phyloP scores from a whole-genome alignment of 1,284 basidiomycete species.

The Heterobasidion irregulare region DNA sequence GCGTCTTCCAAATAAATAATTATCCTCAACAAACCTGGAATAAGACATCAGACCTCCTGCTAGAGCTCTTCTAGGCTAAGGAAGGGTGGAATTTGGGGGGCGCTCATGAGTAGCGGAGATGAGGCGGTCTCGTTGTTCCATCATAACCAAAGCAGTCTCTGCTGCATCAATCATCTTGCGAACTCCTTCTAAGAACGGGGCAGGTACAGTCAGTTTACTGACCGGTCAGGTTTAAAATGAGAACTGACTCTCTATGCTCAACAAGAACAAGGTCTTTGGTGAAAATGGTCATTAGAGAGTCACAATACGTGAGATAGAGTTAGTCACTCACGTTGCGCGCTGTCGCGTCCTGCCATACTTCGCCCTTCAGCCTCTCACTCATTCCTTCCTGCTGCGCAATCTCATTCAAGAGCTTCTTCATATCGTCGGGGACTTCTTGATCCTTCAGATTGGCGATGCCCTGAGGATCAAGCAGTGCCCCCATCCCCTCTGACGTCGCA shows the following conservation, averaged over 20 bases:
- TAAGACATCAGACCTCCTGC: too few relatives aligned
- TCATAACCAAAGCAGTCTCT: constrained; percentile 27
- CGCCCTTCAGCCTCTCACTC: constrained; percentile 30
- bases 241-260: constrained; percentile 45
- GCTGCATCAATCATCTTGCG: constrained; percentile 33
- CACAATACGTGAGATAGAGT: background rate
- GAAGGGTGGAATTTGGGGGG: too few relatives aligned
- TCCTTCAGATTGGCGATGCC: constrained; percentile 3
- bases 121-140: constrained; percentile 28
- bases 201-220: constrained; percentile 2
- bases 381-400: constrained; percentile 30
- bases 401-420: constrained; percentile 38
- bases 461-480: constrained; percentile 8
- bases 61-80: too few relatives aligned
- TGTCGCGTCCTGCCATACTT: constrained; percentile 41
- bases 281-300: background rate
- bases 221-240: too few relatives aligned
- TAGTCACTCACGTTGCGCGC: constrained; percentile 35
- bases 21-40: too few relatives aligned
- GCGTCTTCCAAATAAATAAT: too few relatives aligned
- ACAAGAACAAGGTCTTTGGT: constrained; percentile 36
- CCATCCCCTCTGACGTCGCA: constrained; percentile 7
- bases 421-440: constrained; percentile 23
- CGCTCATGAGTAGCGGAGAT: too few relatives aligned
- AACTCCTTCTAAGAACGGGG: constrained; percentile 25